Conservation (phyloP, 78 protist species). For the Mantamonas sphyraenae region DNA sequence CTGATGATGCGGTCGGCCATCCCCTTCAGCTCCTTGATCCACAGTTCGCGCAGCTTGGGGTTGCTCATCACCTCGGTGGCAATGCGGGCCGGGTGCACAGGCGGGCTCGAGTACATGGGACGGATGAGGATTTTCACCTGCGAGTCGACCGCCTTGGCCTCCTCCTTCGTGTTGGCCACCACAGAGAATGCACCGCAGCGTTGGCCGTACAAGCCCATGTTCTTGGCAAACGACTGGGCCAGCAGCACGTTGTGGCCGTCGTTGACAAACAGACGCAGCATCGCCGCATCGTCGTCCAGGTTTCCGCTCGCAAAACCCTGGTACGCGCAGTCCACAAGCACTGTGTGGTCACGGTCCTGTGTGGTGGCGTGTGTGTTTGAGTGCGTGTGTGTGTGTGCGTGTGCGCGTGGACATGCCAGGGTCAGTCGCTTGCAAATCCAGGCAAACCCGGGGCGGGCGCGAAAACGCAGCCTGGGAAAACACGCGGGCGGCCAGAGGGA, state of each 20-base stretch:
- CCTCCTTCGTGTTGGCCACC: constrained; percentile 20
- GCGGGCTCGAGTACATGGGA: constrained; percentile 73
- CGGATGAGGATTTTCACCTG: constrained; percentile 56
- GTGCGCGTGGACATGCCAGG: not conserved
- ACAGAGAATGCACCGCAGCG: constrained; percentile 61
- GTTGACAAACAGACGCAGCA: constrained; percentile 31
- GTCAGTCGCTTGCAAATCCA: no score
- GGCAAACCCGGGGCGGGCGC: no score
- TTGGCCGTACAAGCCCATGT: constrained; percentile 82
- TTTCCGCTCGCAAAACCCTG: constrained; percentile 82
- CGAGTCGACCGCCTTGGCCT: constrained; percentile 31
- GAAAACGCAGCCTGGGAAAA: no score
- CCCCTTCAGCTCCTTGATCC: constrained; percentile 57
- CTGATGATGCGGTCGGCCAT: constrained; percentile 84
- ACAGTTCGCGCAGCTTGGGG: constrained; percentile 5
- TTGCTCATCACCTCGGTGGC: constrained; percentile 32
- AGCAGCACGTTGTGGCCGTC: constrained; percentile 9
- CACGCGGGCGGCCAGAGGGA: not conserved
- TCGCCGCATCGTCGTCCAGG: constrained; percentile 51
- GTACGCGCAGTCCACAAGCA: constrained; percentile 77
- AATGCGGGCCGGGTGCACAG: constrained; percentile 69
- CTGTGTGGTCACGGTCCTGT: constrained; percentile 19
- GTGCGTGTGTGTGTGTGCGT: not conserved
- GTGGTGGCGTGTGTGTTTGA: not conserved
- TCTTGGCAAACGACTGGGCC: constrained; percentile 73